These are phyloP conservation scores for Ogataea nitratoaversa DNA, from an alignment of 805 yeast species.

Conservation along the genomic window DNA sequence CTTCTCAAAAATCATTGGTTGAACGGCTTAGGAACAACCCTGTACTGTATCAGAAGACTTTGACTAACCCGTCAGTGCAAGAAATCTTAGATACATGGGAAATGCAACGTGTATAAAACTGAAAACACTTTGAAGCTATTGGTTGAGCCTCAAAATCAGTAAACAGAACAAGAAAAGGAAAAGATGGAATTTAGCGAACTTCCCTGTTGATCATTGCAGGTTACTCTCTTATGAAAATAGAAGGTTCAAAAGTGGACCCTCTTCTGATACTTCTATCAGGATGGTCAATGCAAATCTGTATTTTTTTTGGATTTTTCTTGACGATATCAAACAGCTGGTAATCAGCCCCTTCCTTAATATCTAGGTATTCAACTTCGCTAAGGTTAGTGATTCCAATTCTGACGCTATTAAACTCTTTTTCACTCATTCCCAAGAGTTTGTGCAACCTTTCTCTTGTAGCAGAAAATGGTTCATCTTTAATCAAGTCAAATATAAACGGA, in stretches of 20 bases:
- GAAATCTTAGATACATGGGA: too few relatives aligned
- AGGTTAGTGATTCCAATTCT: conserved; percentile 53
- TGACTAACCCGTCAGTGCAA: too few relatives aligned
- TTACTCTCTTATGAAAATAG: conserved; percentile 50
- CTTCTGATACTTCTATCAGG: conserved; percentile 73
- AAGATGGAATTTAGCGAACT: too few relatives aligned
- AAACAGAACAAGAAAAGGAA: too few relatives aligned
- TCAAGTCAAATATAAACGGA: conserved; percentile 74
- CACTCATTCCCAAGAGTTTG: conserved; percentile 67
- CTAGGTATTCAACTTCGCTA: conserved; percentile 33
- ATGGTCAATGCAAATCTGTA: conserved; percentile 74
- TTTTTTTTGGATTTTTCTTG: conserved; percentile 12
- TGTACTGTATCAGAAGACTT: too few relatives aligned
- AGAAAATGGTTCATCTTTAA: conserved; percentile 59
- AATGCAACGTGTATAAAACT: too few relatives aligned
- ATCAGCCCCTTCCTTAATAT: conserved; percentile 51
- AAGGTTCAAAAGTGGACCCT: conserved; percentile 47
- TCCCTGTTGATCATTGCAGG: too few relatives aligned
- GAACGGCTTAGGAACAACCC: too few relatives aligned
- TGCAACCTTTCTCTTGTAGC: conserved; percentile 67
- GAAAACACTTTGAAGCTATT: too few relatives aligned
- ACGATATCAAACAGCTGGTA: conserved; percentile 53
- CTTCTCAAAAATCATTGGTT: too few relatives aligned
- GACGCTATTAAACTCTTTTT: conserved; percentile 74
- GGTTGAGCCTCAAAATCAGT: too few relatives aligned